These are phyloP conservation scores for Saccharomyces kudriavzevii DNA, from an alignment of 805 yeast species.

Conservation along the genomic window DNA sequence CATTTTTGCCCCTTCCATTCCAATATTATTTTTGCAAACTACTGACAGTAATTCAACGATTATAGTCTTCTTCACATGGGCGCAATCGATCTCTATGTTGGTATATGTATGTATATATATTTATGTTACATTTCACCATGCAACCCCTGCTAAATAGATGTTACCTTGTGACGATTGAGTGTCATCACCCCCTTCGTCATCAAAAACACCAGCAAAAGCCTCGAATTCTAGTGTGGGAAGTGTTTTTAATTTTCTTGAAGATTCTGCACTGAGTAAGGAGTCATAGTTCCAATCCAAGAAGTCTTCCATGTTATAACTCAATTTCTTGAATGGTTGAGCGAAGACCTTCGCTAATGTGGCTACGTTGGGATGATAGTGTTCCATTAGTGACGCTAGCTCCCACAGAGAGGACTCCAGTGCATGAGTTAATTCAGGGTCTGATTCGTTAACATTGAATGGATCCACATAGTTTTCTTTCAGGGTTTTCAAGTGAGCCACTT, in stretches of 20 bases:
- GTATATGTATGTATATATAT: not conserved
- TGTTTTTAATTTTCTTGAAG: conserved; percentile 54
- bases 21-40: no score
- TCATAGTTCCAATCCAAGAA: conserved; percentile 86
- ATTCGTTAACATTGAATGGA: conserved; percentile 55
- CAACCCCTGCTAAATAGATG: conserved; percentile 16
- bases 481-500: conserved; percentile 19
- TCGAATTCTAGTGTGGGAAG: conserved; percentile 77
- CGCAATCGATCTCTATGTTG: not conserved
- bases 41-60: no score
- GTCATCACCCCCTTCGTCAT: conserved; percentile 3
- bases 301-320: conserved; percentile 83
- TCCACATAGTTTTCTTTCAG: conserved; percentile 39
- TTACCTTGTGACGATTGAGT: not conserved
- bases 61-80: not conserved
- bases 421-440: conserved; percentile 67
- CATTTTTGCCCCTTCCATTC: no score
- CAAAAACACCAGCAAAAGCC: conserved; percentile 15
- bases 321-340: conserved; percentile 82
- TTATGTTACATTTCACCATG: conserved; percentile 15
- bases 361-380: conserved; percentile 92
- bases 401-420: conserved; percentile 85
- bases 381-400: conserved; percentile 75
- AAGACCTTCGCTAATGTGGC: conserved; percentile 85
- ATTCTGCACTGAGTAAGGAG: conserved; percentile 55